These are phyloP conservation scores for Tricholoma flavovirens DNA, from an alignment of 768 basidiomycete genomes.

Conservation along the genomic window DNA sequence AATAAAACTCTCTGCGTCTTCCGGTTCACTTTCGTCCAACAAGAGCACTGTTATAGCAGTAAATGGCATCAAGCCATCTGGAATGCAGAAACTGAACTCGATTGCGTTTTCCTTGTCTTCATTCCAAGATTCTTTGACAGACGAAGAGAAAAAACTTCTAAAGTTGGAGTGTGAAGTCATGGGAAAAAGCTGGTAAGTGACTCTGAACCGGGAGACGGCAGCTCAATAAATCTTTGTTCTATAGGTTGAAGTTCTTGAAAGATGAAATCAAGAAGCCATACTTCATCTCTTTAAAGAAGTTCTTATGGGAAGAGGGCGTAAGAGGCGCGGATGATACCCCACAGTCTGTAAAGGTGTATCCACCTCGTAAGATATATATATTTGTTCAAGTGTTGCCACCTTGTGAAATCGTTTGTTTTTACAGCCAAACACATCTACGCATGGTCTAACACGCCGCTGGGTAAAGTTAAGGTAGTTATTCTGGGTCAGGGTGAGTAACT, in stretches of 20 bases:
- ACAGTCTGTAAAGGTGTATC: slow-evolving; percentile 60
- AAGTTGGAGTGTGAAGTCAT: slow-evolving; percentile 67
- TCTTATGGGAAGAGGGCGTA: slow-evolving; percentile 62
- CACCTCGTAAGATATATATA: slow-evolving; percentile 52
- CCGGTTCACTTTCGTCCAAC: slow-evolving; percentile 16
- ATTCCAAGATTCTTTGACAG: slow-evolving; percentile 48
- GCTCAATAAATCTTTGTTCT: slow-evolving; percentile 1
- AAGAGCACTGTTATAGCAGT: slow-evolving; percentile 3
- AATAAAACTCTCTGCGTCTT: slow-evolving; percentile 30
- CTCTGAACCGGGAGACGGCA: neutral
- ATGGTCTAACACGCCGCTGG: slow-evolving; percentile 86
- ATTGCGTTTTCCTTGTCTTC: slow-evolving; percentile 62
- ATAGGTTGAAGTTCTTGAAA: slow-evolving; percentile 68
- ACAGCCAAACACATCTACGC: slow-evolving; percentile 79
- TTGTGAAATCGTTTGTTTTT: slow-evolving; percentile 6
- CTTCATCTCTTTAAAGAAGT: slow-evolving; percentile 66
- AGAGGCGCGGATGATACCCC: slow-evolving; percentile 42
- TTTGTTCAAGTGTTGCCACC: neutral
- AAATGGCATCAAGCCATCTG: slow-evolving; percentile 9
- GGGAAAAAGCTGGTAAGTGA: slow-evolving; percentile 62
- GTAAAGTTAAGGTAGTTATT: slow-evolving; percentile 82
- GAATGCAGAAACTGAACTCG: slow-evolving; percentile 43
- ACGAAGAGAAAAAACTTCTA: slow-evolving; percentile 53
- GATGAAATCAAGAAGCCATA: slow-evolving; percentile 75
- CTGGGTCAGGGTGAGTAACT: slow-evolving; percentile 56